Base-by-base conservation (phyloP, 2,329 filamentous ascomycete species). In the Colletotrichum sp. region DNA sequence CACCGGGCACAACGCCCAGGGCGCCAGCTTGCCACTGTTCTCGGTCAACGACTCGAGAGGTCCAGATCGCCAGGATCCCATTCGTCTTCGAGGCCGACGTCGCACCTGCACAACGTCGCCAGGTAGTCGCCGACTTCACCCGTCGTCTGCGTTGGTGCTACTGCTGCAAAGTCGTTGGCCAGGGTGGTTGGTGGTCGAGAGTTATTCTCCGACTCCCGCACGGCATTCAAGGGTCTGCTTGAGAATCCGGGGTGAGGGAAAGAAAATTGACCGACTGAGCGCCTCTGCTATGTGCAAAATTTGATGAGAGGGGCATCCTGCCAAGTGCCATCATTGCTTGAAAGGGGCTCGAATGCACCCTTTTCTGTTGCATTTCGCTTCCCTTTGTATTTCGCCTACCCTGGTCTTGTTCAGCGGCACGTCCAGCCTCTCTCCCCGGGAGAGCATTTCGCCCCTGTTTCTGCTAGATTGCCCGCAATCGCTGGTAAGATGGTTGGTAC, bases 301-400 rank as follows among this genome's bases (percentile, higher is more conserved):
- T 72, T 76, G 64, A 65, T 68, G 57, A 66, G 48, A 73, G 36
- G 73, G 28, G 21, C 43, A 34, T 16, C 21, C 43, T 65, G 57
- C 34, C 57, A 65, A 36, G 48, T 73, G 58, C 28, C 74, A 69
- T 48, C 64, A 48, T 32, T 15, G 64, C 58, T 69, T 36, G 70
- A 60, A 76, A 65, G 36, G 70, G 73, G 63, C 16, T 67, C 9
- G 18, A 71, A 36, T 72, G 61, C 52, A 66, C 55, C 68, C 61
- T 66, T 64, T 52, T 48, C 63, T 15, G 70, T 72, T 68, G 58
- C 64, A 65, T 73, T 72, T 73, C 69, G 34, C 69, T 65, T 73
- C 34, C 64, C 70, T 65, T 60, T 36, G 34, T 36, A 75, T 73
- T 64, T 75, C 74, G 70, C 26, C 74, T 74, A 75, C 70, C 74